phyloP scores from a whole-genome alignment of 2,329 filamentous ascomycete species.

The Phaeosphaeria sp. region DNA sequence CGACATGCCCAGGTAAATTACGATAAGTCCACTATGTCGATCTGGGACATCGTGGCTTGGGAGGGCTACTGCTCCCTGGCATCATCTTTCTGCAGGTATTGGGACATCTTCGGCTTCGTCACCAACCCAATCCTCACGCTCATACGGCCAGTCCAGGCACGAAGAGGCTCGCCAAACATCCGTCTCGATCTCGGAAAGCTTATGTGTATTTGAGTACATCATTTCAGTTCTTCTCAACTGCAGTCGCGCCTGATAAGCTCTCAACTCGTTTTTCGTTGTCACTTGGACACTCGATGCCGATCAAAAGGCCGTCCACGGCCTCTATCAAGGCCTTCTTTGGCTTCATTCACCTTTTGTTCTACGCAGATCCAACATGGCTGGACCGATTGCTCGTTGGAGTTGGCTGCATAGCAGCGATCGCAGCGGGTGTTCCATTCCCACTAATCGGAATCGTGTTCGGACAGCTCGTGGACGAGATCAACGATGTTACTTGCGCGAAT shows the following conservation, averaged over 20 bases:
- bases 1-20: constrained; percentile 14
- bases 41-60: constrained; percentile 30
- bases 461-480: constrained; percentile 67
- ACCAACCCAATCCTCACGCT: neutral
- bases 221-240: neutral
- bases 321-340: constrained; percentile 39
- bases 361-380: constrained; percentile 47
- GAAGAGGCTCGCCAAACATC: neutral
- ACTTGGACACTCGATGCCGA: constrained; percentile 29
- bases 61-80: neutral
- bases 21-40: constrained; percentile 27
- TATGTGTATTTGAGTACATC: neutral
- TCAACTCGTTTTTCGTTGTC: constrained; percentile 16
- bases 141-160: neutral
- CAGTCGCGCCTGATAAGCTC: constrained; percentile 1
- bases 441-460: constrained; percentile 70
- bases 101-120: neutral
- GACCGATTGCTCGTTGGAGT: constrained; percentile 43
- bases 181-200: neutral
- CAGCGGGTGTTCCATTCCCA: constrained; percentile 68
- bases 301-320: constrained; percentile 34
- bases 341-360: constrained; percentile 44
- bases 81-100: neutral
- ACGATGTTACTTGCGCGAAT: constrained; percentile 60
- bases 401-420: constrained; percentile 57